Conservation (phyloP, 2,329 filamentous ascomycete species). For the Aspergillus felis region DNA sequence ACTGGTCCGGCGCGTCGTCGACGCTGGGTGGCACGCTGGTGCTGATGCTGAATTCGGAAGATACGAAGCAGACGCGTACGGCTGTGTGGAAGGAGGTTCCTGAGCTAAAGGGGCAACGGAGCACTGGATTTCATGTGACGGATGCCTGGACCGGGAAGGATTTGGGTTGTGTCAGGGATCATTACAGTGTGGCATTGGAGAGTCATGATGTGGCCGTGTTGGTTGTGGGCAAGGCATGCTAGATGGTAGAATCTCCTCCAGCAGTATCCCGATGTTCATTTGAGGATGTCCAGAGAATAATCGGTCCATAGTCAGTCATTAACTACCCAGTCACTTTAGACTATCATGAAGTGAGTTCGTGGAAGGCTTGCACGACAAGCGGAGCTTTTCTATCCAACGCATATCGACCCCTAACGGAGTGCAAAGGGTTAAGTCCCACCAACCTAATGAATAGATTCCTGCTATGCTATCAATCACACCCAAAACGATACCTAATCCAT, state of each 20-base stretch:
- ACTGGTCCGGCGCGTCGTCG: constrained; percentile 32
- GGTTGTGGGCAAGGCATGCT: constrained; percentile 20
- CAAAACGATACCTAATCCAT: neutral
- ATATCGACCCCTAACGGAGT: neutral
- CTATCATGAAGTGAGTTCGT: neutral
- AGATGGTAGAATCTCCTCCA: neutral
- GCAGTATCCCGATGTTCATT: neutral
- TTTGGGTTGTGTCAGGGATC: constrained; percentile 26
- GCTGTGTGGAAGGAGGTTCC: constrained; percentile 30
- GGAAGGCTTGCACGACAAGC: neutral
- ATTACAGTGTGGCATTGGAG: constrained; percentile 20
- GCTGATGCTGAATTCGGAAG: constrained; percentile 30
- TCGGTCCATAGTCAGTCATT: neutral
- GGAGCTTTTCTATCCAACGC: neutral
- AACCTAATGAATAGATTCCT: neutral
- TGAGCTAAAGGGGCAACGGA: constrained; percentile 15
- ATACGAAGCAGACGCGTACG: constrained; percentile 16
- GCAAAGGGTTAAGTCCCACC: neutral
- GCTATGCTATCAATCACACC: neutral
- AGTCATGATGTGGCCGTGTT: constrained; percentile 30
- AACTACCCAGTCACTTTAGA: neutral
- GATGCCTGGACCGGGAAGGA: constrained; percentile 30
- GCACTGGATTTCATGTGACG: constrained; percentile 17
- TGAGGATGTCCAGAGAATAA: neutral
- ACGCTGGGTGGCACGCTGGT: constrained; percentile 26